Evolutionary conservation across 202 grass and related monocot genomes (phyloP), one percentile per base, ranked within the genome.

Genomic region (Brachypodium distachyon): DNA sequence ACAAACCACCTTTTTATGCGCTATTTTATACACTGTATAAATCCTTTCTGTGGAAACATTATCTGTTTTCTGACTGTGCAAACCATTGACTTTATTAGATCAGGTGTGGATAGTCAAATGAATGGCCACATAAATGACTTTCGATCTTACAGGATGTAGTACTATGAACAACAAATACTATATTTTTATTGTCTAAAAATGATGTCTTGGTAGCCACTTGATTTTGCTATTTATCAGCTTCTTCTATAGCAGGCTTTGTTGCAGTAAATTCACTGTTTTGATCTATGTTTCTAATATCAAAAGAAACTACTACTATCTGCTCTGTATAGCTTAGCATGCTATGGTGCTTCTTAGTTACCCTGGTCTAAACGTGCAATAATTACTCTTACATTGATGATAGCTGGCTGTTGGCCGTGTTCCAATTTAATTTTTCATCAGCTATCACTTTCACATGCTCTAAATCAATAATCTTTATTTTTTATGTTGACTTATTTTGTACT

Each of bases 121-220:
- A 54, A n/a, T 54, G 23, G 12, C 7, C 7, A 39, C 7, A 81
- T 81, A 72, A 76, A 76, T 50, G 7, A 69, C 51, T 76, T 76
- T 39, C 0, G 9, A 56, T 77, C 57, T 46, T 67, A 56, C 10
- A 46, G 51, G 50, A 73, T 36, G 16, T 21, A 14, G 16, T 86
- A 9, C 33, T 63, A 71, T 3, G 12, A 62, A 76, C 4, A 64
- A 32, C 29, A 64, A 12, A 18, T 11, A 2, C 1, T 36, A 40
- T 72, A 47, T 63, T 31, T 82, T 28, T 63, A 42, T 38, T 70
- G 22, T 9, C 29, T 77, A 5, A 63, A 70, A 62, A 46, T 86
- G 58, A 1, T 81, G 39, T 76, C 38, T 12, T 37, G 5, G 6
- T 26, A 67, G 37, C 32, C 17, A 66, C 39, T 67, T 69, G 13